Evolutionary conservation across 441 rosid species (phyloP).

Genomic region (Pelargonium myrrhifolium): DNA sequence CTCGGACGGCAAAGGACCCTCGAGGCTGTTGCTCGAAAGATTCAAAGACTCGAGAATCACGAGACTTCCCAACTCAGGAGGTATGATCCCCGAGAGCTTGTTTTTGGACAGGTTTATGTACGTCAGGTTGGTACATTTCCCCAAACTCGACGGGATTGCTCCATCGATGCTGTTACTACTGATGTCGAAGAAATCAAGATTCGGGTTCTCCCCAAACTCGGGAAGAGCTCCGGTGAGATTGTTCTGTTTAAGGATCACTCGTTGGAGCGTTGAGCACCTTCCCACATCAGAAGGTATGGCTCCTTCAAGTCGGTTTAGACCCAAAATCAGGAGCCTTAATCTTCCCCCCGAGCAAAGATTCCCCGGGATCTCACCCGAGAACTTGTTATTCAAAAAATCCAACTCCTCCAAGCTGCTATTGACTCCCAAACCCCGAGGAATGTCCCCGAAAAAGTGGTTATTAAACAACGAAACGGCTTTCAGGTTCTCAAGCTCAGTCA

Average conservation of each 20-base stretch:
- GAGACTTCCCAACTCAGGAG: conserved; percentile 53
- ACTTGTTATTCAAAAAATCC: conserved; percentile 50
- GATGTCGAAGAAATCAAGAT: conserved; percentile 41
- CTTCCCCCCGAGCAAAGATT: conserved; percentile 54
- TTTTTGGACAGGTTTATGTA: conserved; percentile 52
- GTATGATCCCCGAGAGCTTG: conserved; percentile 47
- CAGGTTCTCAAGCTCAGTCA: conserved; percentile 49
- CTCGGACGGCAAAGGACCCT: conserved; percentile 56
- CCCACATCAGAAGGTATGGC: conserved; percentile 47
- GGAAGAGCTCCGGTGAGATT: conserved; percentile 50
- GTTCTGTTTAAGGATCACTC: conserved; percentile 48
- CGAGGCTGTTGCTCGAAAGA: conserved; percentile 53
- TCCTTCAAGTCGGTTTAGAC: conserved; percentile 56
- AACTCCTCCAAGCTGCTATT: conserved; percentile 52
- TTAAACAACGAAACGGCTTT: conserved; percentile 39
- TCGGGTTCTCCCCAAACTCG: conserved; percentile 34
- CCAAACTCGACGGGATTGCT: conserved; percentile 50
- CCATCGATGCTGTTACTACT: conserved; percentile 48
- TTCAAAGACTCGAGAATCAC: conserved; percentile 31
- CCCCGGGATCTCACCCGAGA: conserved; percentile 57
- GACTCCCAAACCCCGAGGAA: conserved; percentile 56
- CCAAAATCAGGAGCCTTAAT: conserved; percentile 40
- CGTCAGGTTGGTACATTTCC: conserved; percentile 37
- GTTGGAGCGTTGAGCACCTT: conserved; percentile 47
- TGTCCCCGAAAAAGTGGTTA: conserved; percentile 48